Percentiles rank a stretch among this genome's conserved stretches.
phyloP scores from a whole-genome alignment of 176 grass and related monocot genomes.

The Bromus sterilis region DNA sequence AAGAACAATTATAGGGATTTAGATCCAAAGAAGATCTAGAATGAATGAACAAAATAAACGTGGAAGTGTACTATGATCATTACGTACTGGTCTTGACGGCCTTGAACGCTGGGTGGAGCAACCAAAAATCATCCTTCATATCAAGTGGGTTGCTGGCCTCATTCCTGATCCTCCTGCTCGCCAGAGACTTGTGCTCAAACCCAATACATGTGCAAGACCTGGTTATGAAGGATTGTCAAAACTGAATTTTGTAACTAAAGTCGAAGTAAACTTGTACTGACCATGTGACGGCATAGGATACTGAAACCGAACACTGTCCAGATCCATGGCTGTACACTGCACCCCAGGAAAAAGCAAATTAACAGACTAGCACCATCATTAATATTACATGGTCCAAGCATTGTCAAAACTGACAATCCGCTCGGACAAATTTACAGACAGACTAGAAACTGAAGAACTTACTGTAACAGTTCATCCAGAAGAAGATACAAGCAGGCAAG shows the following conservation, averaged over 20 bases:
- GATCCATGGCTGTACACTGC: too few relatives aligned
- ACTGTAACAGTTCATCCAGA: background rate
- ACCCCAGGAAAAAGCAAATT: too few relatives aligned
- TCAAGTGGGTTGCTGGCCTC: conserved; percentile 78
- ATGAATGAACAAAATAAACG: conserved; percentile 55
- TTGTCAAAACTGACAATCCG: background rate
- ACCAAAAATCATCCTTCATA: conserved; percentile 65
- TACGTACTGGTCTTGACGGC: conserved; percentile 52
- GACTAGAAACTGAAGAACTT: background rate
- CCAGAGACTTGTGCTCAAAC: conserved; percentile 79
- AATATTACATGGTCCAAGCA: too few relatives aligned
- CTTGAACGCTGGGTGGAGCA: conserved; percentile 94
- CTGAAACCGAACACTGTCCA: background rate
- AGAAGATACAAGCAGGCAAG: too few relatives aligned
- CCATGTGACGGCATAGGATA: conserved; percentile 9
- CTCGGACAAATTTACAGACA: background rate
- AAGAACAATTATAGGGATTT: conserved; percentile 34
- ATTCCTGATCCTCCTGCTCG: conserved; percentile 80
- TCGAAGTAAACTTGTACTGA: background rate
- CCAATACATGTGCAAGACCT: conserved; percentile 98
- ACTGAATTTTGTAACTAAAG: background rate
- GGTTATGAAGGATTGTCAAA: too few relatives aligned
- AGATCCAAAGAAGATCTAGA: conserved; percentile 46
- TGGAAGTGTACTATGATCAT: conserved; percentile 38
- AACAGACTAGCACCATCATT: too few relatives aligned